These are phyloP conservation scores for Lichtheimia corymbifera DNA, from an alignment of 371 early-diverging fungal species.

Conservation along the genomic window DNA sequence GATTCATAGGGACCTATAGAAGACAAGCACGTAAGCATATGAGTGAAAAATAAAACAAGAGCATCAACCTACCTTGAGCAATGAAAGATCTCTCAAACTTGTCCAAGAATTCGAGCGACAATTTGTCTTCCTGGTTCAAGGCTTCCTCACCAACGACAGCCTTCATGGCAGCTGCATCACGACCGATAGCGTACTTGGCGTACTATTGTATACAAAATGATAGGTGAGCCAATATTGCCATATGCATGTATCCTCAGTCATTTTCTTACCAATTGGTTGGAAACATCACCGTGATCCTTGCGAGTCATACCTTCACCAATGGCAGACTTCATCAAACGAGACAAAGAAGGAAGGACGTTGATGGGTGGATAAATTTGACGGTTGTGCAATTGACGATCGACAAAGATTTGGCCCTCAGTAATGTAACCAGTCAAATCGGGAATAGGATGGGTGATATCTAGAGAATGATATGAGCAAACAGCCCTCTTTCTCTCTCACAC, in stretches of 20 bases:
- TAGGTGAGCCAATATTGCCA: neutral
- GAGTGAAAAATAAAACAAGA: neutral
- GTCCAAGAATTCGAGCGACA: constrained; percentile 98
- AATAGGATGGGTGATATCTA: constrained; percentile 99
- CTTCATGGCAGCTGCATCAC: constrained; percentile 99
- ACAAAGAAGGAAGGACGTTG: constrained; percentile 99
- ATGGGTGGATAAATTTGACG: constrained; percentile 99
- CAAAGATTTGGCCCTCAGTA: constrained; percentile 99
- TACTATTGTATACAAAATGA: constrained; percentile 59
- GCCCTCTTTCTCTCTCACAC: neutral
- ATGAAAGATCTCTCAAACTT: constrained; percentile 99
- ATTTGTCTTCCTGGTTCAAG: constrained; percentile 97
- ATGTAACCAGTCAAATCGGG: constrained; percentile 99
- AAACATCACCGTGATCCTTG: constrained; percentile 99
- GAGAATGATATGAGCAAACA: neutral
- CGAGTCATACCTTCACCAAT: constrained; percentile 99
- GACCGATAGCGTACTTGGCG: constrained; percentile 99
- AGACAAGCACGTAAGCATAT: constrained; percentile 4
- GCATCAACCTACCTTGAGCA: constrained; percentile 77
- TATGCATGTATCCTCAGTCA: neutral
- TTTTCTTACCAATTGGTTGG: constrained; percentile 91
- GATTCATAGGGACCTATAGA: constrained; percentile 80
- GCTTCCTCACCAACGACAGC: constrained; percentile 99
- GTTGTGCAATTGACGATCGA: constrained; percentile 99
- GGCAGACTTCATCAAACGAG: constrained; percentile 99